A percentile compares a stretch with the other conserved stretches of the same genome.
Evolutionary conservation across 805 yeast species (phyloP).

Genomic region (Hanseniaspora pseudoguilliermondii): DNA sequence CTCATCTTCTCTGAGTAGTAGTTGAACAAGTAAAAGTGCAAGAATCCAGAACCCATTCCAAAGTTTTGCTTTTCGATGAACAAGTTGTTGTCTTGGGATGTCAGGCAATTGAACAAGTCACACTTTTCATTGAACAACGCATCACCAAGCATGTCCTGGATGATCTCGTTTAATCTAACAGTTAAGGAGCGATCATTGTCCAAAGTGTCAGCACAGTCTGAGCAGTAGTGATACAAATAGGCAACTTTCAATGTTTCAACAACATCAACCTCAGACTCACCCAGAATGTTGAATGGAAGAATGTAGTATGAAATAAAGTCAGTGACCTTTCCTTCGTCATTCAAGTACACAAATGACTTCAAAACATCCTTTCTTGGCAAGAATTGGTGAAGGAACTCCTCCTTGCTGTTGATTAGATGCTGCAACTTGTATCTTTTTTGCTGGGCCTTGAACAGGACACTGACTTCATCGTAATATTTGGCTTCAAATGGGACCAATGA

Average conservation of each 20-base stretch:
- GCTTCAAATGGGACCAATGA: slow-evolving; percentile 42
- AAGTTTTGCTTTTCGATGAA: slow-evolving; percentile 75
- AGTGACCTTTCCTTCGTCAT: slow-evolving; percentile 47
- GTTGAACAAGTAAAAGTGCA: slow-evolving; percentile 85
- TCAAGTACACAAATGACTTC: slow-evolving; percentile 62
- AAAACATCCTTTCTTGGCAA: slow-evolving; percentile 52
- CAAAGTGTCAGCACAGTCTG: slow-evolving; percentile 39
- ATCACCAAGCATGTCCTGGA: slow-evolving; percentile 63
- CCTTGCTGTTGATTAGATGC: slow-evolving; percentile 50
- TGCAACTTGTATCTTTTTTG: slow-evolving; percentile 59
- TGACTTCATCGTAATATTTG: slow-evolving; percentile 55
- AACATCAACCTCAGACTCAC: slow-evolving; percentile 32
- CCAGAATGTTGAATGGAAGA: slow-evolving; percentile 72
- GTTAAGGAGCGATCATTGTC: slow-evolving; percentile 33
- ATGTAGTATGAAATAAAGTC: slow-evolving; percentile 86
- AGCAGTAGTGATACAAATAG: slow-evolving; percentile 78
- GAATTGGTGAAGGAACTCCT: slow-evolving; percentile 73
- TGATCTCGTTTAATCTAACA: slow-evolving; percentile 46
- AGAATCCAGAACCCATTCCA: slow-evolving; percentile 85
- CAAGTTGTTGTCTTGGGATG: slow-evolving; percentile 77
- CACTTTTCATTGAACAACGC: slow-evolving; percentile 49
- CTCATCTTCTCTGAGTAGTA: slow-evolving; percentile 67
- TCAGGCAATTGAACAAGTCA: slow-evolving; percentile 88
- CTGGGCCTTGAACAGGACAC: slow-evolving; percentile 44
- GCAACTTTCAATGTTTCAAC: slow-evolving; percentile 71